phyloP scores from a whole-genome alignment of 306 rosid species.

The Medicago truncatula region MtrunA17r5.0-ANR NC_053043.1:14233501-14234000 shows the following conservation, averaged over 20 bases:
- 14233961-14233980: conserved; percentile 66
- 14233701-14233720: conserved; percentile 53
- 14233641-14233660: conserved; percentile 9
- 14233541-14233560: not conserved
- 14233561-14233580: not conserved
- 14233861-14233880: conserved; percentile 76
- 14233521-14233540: conserved; percentile 4
- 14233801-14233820: conserved; percentile 80
- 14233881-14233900: conserved; percentile 71
- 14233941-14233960: conserved; percentile 64
- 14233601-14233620: not conserved
- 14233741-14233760: conserved; percentile 83
- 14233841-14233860: conserved; percentile 65
- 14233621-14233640: conserved; percentile 20
- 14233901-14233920: conserved; percentile 69
- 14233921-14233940: conserved; percentile 71
- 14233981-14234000: conserved; percentile 84
- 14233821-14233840: conserved; percentile 70
- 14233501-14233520: conserved; percentile 27
- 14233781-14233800: conserved; percentile 83
- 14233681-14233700: conserved; percentile 13
- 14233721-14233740: conserved; percentile 53
- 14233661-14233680: not conserved
- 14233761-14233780: conserved; percentile 78
- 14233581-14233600: conserved; percentile 12